phyloP scores from a whole-genome alignment of 306 rosid species.

The Trifolium repens region DNA sequence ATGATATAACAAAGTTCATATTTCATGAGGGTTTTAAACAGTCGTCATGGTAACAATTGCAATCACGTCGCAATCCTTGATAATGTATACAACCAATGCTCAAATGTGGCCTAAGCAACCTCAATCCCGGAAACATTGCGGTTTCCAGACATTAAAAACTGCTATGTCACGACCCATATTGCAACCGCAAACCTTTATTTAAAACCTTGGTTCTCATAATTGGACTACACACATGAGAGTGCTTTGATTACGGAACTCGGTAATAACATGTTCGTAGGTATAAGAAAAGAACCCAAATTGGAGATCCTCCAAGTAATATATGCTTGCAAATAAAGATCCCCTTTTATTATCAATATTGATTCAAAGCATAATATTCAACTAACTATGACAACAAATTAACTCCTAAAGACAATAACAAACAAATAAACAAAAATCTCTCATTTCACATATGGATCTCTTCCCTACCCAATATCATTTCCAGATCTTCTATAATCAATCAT shows the following conservation, averaged over 20 bases:
- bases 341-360: neutral
- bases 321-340: slow-evolving; percentile 12
- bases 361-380: slow-evolving; percentile 22
- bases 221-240: neutral
- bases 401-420: neutral
- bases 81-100: too few relatives aligned
- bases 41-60: too few relatives aligned
- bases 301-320: too few relatives aligned
- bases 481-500: slow-evolving; percentile 33
- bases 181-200: too few relatives aligned
- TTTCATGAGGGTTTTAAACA: too few relatives aligned
- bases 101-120: too few relatives aligned
- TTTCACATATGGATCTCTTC: slow-evolving; percentile 7
- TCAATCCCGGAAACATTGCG: too few relatives aligned
- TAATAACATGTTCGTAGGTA: neutral
- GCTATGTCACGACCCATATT: too few relatives aligned
- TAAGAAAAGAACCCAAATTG: too few relatives aligned
- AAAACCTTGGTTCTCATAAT: too few relatives aligned
- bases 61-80: too few relatives aligned
- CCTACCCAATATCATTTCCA: slow-evolving; percentile 16
- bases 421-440: neutral
- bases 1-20: neutral
- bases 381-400: slow-evolving; percentile 9
- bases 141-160: too few relatives aligned
- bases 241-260: neutral